A percentile compares a stretch with the other conserved stretches of the same genome.
Conservation (phyloP, 208 protist genomes). For the Crithidia brevicula region DNA sequence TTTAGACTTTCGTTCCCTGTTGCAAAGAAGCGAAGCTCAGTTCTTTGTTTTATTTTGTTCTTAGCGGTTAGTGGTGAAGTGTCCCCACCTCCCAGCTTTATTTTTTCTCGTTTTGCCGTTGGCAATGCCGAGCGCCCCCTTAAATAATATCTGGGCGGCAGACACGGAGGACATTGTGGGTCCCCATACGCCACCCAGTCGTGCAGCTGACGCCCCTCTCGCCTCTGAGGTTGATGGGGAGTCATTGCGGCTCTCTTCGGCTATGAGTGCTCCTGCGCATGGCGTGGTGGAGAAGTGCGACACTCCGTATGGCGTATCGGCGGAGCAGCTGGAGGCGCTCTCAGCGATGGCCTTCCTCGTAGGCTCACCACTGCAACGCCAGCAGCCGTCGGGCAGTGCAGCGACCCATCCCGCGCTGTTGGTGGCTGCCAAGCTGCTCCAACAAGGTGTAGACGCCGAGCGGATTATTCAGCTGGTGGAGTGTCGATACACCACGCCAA, state of each 20-base stretch:
- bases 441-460: conserved; percentile 65
- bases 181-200: no score
- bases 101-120: no score
- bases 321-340: conserved; percentile 52
- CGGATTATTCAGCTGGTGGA: conserved; percentile 70
- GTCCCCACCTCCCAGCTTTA: no score
- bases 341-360: conserved; percentile 67
- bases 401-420: conserved; percentile 25
- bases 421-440: conserved; percentile 51
- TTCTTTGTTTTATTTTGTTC: no score
- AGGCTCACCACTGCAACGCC: conserved; percentile 66
- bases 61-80: no score
- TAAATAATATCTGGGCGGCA: conserved; percentile 4
- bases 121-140: background rate
- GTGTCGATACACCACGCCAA: conserved; percentile 1
- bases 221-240: no score
- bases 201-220: no score
- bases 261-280: no score
- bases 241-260: no score
- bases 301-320: conserved; percentile 26
- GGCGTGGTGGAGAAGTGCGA: no score
- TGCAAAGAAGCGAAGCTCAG: no score
- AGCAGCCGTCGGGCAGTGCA: conserved; percentile 37
- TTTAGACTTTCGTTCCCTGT: no score
- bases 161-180: conserved; percentile 14